A percentile compares a stretch with the other conserved stretches of the same genome.
Evolutionary conservation across 257 asterid genomes (phyloP).

Genomic region (Solanum etuberosum): DNA sequence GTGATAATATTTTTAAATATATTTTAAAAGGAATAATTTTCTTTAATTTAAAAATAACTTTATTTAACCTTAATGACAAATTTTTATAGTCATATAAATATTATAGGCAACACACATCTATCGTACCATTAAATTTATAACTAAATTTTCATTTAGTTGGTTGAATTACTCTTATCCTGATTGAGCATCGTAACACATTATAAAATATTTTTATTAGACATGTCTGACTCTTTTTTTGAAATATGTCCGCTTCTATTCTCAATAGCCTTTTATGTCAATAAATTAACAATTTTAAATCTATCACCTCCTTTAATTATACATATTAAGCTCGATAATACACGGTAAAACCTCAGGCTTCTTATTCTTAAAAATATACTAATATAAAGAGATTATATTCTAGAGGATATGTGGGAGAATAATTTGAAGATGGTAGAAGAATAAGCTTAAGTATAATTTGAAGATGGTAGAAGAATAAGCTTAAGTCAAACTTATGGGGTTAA

Average conservation of each 20-base stretch:
- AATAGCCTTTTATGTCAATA: neutral
- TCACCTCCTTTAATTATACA: neutral
- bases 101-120: neutral
- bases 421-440: neutral
- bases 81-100: neutral
- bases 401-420: neutral
- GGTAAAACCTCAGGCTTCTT: neutral
- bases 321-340: neutral
- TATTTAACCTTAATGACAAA: neutral
- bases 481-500: neutral
- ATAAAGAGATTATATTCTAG: neutral
- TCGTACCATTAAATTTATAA: neutral
- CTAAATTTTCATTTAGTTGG: neutral
- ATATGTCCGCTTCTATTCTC: neutral
- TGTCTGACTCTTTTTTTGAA: neutral
- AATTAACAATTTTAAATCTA: neutral
- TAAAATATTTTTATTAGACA: too few relatives aligned
- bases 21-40: neutral
- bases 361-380: neutral
- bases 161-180: neutral
- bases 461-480: neutral
- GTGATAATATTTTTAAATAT: neutral
- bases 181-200: neutral
- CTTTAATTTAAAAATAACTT: neutral
- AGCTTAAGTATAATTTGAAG: neutral